phyloP scores from a whole-genome alignment of 2,329 filamentous ascomycete species.

The Xylariales sp. region DNA sequence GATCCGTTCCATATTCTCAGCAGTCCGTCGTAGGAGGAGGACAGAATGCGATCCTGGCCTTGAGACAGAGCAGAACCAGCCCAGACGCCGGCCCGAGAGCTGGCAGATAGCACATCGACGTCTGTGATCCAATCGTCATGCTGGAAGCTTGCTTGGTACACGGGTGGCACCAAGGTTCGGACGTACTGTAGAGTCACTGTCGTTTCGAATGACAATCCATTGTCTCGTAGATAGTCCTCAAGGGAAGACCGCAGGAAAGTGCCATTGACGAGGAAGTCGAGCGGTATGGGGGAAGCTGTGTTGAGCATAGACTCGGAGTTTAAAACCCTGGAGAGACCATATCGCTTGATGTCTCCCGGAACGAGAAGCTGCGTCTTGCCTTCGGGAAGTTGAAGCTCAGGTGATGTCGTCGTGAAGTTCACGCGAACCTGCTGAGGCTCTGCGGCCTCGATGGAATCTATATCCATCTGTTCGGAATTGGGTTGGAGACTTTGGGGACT shows the following conservation, averaged over 20 bases:
- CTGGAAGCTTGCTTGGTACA: conserved; percentile 87
- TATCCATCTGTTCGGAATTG: conserved; percentile 18
- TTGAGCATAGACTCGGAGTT: conserved; percentile 70
- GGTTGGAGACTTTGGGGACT: no score
- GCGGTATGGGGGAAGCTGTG: conserved; percentile 63
- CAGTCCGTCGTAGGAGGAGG: conserved; percentile 88
- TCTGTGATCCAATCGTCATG: conserved; percentile 96
- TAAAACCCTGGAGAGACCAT: conserved; percentile 66
- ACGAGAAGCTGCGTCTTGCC: conserved; percentile 33
- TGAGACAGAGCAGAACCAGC: conserved; percentile 41
- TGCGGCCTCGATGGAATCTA: conserved; percentile 15
- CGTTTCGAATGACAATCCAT: conserved; percentile 85
- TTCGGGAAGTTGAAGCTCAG: conserved; percentile 59
- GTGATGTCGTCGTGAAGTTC: conserved; percentile 60
- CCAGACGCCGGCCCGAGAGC: conserved; percentile 57
- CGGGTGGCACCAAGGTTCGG: conserved; percentile 81
- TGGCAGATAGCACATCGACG: conserved; percentile 73
- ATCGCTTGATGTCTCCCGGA: conserved; percentile 59
- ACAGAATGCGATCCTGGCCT: conserved; percentile 72
- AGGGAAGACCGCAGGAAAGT: conserved; percentile 85
- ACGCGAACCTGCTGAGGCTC: conserved; percentile 55
- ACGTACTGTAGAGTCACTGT: conserved; percentile 90
- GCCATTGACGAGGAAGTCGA: conserved; percentile 96
- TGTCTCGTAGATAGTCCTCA: conserved; percentile 81
- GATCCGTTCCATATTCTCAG: conserved; percentile 87